Base-by-base conservation (phyloP, 2,329 filamentous ascomycete genomes). In the Exophiala dermatitidis region DNA sequence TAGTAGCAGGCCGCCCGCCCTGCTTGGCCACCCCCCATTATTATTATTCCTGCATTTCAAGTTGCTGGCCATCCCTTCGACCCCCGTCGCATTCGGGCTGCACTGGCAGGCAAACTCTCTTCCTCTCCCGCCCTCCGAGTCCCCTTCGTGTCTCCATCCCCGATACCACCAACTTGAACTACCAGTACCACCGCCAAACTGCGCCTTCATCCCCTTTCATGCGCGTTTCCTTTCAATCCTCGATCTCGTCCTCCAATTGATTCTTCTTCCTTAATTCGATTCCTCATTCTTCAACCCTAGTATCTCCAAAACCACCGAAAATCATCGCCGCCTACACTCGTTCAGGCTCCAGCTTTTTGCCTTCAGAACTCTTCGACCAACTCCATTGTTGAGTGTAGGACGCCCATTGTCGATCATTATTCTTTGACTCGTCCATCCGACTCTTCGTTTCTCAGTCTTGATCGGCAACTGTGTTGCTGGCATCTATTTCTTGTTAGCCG, bases 331-430 rank as follows among this genome's bases (percentile, higher is more conserved):
- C 46, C n/a, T 42, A 48, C 57, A 38, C 46, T 59, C 57, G 48
- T 57, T 57, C 57, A 59, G 57, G 57, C 57, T 54, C 52, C 57
- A 57, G 42, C 51, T 45, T 59, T 59, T 47, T 28, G 46, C 41
- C 48, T 52, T 40, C 41, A 46, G 29, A 31, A 32, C 46, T 29
- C 41, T 45, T 33, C 48, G 49, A 52, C 53, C 49, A 46, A 29
- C 43, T 48, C 46, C 36, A n/a, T 38, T 41, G 38, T 9, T 28
- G 12, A 10, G 38, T 41, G 19, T 48, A 36, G 47, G 19, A 19
- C 19, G 46, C 53, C 53, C 49, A 47, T 51, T 52, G 53, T 54
- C 59, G 41, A 51, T 58, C 55, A 43, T 55, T 57, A 53, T 51
- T 48, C 48, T 46, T 44, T 45, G 44, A 46, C 49, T 46, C 34